Percentiles rank a stretch among this genome's conserved stretches.
Evolutionary conservation across 257 asterid genomes (phyloP).

Genomic region (Nicotiana knightiana): DNA sequence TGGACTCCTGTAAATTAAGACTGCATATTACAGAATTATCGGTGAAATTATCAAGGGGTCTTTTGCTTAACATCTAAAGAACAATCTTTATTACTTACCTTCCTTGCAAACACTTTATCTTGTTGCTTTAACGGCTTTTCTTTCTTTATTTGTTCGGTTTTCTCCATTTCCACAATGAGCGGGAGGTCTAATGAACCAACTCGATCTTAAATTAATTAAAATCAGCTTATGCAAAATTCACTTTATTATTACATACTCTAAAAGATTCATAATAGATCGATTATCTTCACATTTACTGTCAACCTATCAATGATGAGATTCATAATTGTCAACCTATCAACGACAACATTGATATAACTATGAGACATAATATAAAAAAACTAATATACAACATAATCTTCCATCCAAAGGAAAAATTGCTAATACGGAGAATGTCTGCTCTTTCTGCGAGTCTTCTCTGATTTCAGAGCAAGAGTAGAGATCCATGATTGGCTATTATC

Average conservation of each 20-base stretch:
- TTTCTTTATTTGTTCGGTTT: not conserved
- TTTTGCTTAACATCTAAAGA: not conserved
- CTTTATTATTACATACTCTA: not conserved
- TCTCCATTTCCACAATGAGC: not conserved
- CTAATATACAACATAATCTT: not conserved
- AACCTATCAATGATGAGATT: not conserved
- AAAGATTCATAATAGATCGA: not conserved
- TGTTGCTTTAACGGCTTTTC: not conserved
- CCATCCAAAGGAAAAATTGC: conserved; percentile 7
- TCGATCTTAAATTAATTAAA: no score
- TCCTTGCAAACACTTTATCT: not conserved
- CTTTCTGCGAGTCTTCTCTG: conserved; percentile 36
- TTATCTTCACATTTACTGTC: not conserved
- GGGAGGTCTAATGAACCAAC: not conserved
- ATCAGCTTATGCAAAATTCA: not conserved
- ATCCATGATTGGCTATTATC: conserved; percentile 50
- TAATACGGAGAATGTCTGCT: conserved; percentile 64
- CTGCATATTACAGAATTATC: not conserved
- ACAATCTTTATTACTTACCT: not conserved
- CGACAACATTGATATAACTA: not conserved
- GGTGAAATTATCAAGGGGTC: not conserved
- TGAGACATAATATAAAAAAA: not conserved
- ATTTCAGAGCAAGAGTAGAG: conserved; percentile 51
- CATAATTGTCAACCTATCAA: not conserved
- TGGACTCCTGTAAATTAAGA: not conserved